phyloP scores from a whole-genome alignment of 73 alveolate genomes.

The Tetrahymena thermophila region DNA sequence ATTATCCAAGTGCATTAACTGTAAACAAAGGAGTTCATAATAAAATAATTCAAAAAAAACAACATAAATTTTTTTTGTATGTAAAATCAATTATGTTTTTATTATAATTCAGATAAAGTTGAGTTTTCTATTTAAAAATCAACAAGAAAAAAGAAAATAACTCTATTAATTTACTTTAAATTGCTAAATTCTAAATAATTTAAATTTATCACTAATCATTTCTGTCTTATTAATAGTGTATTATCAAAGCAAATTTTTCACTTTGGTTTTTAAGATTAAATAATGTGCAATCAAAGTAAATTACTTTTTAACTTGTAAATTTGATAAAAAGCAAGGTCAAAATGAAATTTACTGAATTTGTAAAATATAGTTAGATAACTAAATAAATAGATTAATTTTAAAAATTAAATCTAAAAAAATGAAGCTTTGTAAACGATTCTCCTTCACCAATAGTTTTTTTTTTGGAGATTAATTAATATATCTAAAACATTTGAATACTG shows the following conservation, averaged over 20 bases:
- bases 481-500: background rate
- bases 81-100: background rate
- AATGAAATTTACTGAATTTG: background rate
- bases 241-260: no score
- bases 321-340: no score
- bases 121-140: background rate
- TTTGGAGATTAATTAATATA: background rate
- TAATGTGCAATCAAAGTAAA: no score
- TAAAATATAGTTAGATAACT: no score
- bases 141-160: no score
- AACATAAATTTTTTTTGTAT: background rate
- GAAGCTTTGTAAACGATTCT: background rate
- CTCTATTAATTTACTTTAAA: background rate
- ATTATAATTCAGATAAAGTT: background rate
- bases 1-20: no score
- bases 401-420: no score
- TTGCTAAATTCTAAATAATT: background rate
- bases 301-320: no score
- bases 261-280: no score
- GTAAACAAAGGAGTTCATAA: no score
- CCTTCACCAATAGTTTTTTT: background rate
- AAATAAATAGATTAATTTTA: background rate
- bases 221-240: no score
- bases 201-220: background rate
- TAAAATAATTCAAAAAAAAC: no score